Evolutionary conservation across 345 rosid species (phyloP).

Genomic region (Gossypium australe): DNA sequence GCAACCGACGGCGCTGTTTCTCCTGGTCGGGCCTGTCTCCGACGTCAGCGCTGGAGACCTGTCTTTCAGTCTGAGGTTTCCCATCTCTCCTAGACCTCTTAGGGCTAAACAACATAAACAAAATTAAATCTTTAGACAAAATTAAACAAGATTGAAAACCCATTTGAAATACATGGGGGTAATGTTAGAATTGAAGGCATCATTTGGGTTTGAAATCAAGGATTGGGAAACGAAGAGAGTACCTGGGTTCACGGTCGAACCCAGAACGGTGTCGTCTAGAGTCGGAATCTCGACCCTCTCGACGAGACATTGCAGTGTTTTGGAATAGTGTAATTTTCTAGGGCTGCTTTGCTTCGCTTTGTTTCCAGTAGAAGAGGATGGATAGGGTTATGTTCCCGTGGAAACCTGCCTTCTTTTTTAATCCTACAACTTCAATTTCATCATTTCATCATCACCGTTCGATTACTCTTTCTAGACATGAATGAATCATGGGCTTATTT

Average conservation of each 20-base stretch:
- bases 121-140: background rate
- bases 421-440: background rate
- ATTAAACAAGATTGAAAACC: background rate
- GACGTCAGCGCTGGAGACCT: conserved; percentile 21
- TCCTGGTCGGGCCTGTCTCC: conserved; percentile 35
- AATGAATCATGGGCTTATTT: background rate
- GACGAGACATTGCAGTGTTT: conserved; percentile 39
- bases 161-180: background rate
- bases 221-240: conserved; percentile 3
- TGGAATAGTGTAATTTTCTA: background rate
- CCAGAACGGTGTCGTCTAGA: conserved; percentile 45
- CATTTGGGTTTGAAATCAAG: background rate
- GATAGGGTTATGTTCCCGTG: background rate
- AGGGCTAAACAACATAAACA: conserved; percentile 39
- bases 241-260: conserved; percentile 61
- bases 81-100: conserved; percentile 79
- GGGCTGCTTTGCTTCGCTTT: conserved; percentile 1
- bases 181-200: background rate
- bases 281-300: conserved; percentile 51
- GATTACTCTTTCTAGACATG: background rate
- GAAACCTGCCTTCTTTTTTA: background rate
- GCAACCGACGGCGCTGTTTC: conserved; percentile 39
- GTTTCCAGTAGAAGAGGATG: background rate
- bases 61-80: conserved; percentile 50
- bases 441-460: background rate